Base-by-base conservation (phyloP, 441 rosid genomes). In the Hura crepitans region DNA sequence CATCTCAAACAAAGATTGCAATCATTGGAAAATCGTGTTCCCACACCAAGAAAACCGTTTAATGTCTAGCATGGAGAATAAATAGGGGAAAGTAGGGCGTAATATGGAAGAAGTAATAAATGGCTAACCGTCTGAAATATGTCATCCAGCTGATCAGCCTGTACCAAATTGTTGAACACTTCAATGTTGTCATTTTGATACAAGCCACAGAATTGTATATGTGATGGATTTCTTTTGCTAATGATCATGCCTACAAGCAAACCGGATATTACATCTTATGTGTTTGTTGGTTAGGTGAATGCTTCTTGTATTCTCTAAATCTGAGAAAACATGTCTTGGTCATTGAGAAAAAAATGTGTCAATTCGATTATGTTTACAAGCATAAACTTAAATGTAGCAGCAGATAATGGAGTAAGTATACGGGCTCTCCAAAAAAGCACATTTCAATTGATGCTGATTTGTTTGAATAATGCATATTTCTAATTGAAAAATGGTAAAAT, bases 1-100 rank as follows among this genome's bases (percentile, higher is more conserved):
- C 99, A 92, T 80, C 95, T 92, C 62, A 92, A 95, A 77, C 98
- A 95, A 67, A 85, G 99, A 69, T 74, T 95, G 80, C 99, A 92
- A 58, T 88, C 98, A 5, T 61, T 88, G 86, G 99, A 92, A 80
- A 88, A 84, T 79, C 85, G 95, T 71, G 91, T 86, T 27, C 85
- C 86, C 20, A 89, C 96, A 2, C 91, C 93, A 0, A 82, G 97
- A 81, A 92, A 95, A 74, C 96, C 93, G 28, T 90, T 82, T 79
- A 93, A 88, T 17, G 90, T 82, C 45, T 84, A 85, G 71, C 2
- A 8, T 27, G 68, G 49, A 72, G 15, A 2, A 10, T 54, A 17
- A 28, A 6, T 9, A 30, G 51, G 45, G 37, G 7, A 5, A 55
- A 39, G 9, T 37, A 13, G 28, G 59, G 30, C 55, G 7, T 53